Evolutionary conservation across 139 green algal species (phyloP), one percentile per base, ranked within the genome.

Genomic region (Dunaliella primolecta): DNA sequence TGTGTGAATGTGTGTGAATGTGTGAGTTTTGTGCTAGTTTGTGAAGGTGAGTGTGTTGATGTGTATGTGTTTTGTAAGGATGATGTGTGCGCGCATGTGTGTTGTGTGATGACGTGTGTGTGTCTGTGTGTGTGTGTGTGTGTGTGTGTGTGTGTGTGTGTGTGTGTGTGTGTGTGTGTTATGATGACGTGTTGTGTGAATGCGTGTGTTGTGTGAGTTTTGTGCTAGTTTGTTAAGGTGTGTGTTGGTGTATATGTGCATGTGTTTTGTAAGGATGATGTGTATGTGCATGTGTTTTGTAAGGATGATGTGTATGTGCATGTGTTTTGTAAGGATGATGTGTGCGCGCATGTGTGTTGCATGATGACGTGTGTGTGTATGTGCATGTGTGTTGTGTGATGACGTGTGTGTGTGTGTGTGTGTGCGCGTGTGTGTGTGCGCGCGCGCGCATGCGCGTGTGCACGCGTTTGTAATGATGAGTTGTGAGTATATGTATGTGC

Each of bases 1-100:
- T 64, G 77, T 82, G 77, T 82, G 77, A 25, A 21, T 64, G 34
- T 46, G 77, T 64, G 34, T 82, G 77, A 56, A 25, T 82, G 77
- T 82, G 77, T 82, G 77, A 56, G 34, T 15, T 31, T 3, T 46
- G 27, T 82, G 34, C 46, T 15, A 56, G 34, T 82, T 15, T 46
- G 77, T 64, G 27, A 25, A 55, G 77, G 77, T 7, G 77, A n/a
- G n/a, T n/a, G n/a, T n/a, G n/a, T n/a, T n/a, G n/a, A n/a, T n/a
- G n/a, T n/a, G n/a, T n/a, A n/a, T n/a, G n/a, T n/a, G n/a, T n/a
- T n/a, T n/a, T n/a, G n/a, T n/a, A n/a, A n/a, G n/a, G 34, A 25
- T 3, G 77, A 25, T 32, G 33, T 11, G 34, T 32, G 77, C 32
- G 27, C 25, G 27, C 29, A 55, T 82, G 31, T 21, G 33, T 38